These are phyloP conservation scores for Botrytis medusae DNA, from an alignment of 2,329 filamentous ascomycete species.

Conservation along the genomic window DNA sequence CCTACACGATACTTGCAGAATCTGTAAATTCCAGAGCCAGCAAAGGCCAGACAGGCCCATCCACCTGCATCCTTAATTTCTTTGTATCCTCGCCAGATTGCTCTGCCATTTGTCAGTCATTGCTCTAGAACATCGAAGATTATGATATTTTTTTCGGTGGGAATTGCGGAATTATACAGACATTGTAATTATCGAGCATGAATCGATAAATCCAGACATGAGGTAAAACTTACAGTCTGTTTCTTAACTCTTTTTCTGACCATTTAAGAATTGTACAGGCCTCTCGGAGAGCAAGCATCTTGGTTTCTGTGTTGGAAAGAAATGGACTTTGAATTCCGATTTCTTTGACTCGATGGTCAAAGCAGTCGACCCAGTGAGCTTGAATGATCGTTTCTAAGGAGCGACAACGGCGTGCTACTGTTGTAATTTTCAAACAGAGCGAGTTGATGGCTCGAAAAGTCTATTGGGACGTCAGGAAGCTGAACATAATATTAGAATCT, in stretches of 20 bases:
- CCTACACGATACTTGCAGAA: background rate
- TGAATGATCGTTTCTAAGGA: background rate
- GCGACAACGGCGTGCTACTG: background rate
- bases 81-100: background rate
- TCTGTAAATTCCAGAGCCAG: background rate
- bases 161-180: background rate
- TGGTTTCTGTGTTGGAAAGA: background rate
- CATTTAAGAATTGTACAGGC: background rate
- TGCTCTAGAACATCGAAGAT: background rate
- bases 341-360: background rate
- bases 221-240: background rate
- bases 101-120: background rate
- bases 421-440: background rate
- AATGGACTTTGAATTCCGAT: background rate
- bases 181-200: background rate
- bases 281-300: background rate
- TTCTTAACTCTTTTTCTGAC: background rate
- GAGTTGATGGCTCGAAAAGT: background rate
- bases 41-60: background rate
- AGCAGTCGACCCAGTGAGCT: background rate
- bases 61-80: background rate
- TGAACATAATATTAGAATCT: background rate
- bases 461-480: background rate
- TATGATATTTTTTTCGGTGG: background rate
- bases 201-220: background rate